Evolutionary conservation across 768 basidiomycete species (phyloP).

Genomic region (Dentipellis sp.): DNA sequence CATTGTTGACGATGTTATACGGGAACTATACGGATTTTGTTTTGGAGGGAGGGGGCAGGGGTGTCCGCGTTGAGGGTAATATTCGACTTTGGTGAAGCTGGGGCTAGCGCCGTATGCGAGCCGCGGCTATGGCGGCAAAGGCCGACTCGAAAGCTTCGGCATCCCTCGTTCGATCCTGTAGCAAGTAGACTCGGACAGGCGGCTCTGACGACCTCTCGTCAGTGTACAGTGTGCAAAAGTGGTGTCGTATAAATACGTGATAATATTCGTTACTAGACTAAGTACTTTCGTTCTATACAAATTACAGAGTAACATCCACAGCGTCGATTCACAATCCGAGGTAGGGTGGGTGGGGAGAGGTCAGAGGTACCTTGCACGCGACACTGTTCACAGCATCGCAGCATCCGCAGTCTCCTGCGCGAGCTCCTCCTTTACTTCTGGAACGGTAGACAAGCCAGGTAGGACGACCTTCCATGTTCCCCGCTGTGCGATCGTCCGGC

Average conservation of each 20-base stretch:
- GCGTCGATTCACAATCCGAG: no score
- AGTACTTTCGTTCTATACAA: no score
- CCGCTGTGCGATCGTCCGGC: constrained; percentile 23
- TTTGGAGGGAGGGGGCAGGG: neutral
- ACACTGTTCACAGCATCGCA: no score
- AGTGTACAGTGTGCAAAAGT: no score
- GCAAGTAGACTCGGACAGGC: no score
- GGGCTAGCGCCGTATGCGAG: neutral
- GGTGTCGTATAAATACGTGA: no score
- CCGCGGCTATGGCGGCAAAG: neutral
- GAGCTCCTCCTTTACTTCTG: constrained; percentile 18
- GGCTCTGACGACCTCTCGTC: no score
- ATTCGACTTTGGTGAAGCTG: neutral
- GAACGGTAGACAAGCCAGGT: constrained; percentile 45
- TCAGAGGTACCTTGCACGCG: no score
- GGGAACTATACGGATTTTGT: neutral
- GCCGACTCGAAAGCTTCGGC: neutral
- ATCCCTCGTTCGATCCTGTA: no score
- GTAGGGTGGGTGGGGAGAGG: no score
- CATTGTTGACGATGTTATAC: neutral
- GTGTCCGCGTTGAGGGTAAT: neutral
- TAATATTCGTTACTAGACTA: no score
- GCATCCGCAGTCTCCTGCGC: constrained; percentile 17
- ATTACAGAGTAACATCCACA: no score
- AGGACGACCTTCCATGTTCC: constrained; percentile 61